phyloP scores from a whole-genome alignment of 805 yeast genomes.

The Jamesozyma lodderae region DNA sequence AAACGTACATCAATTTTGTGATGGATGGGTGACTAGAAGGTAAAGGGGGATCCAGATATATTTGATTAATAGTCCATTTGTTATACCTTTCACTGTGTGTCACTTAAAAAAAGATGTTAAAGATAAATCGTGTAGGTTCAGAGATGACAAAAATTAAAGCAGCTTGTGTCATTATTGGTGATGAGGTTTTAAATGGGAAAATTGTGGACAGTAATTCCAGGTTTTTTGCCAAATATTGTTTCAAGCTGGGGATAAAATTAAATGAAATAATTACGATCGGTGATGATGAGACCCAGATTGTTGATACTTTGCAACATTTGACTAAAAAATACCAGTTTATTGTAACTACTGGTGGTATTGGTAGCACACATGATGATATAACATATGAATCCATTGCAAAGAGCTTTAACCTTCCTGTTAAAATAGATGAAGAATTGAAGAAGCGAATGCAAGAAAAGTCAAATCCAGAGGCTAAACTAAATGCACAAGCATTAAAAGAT shows the following conservation, averaged over 20 bases:
- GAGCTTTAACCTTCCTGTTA: conserved; percentile 45
- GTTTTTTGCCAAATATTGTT: conserved; percentile 63
- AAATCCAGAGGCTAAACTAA: conserved; percentile 29
- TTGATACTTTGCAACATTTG: conserved; percentile 39
- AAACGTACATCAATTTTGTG: no score
- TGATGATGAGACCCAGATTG: conserved; percentile 62
- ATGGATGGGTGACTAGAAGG: no score
- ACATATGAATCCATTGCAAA: conserved; percentile 70
- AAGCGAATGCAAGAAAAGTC: conserved; percentile 48
- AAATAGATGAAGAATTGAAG: conserved; percentile 49
- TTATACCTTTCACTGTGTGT: no score
- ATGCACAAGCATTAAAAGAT: conserved; percentile 43
- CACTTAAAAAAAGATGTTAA: no score
- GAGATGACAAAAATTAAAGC: conserved; percentile 25
- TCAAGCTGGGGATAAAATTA: conserved; percentile 55
- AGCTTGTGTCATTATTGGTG: conserved; percentile 53
- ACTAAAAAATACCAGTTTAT: conserved; percentile 51
- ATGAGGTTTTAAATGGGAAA: conserved; percentile 81
- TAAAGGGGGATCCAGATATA: no score
- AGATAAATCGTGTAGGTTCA: no score
- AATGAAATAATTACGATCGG: conserved; percentile 65
- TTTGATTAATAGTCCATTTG: no score
- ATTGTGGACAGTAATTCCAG: conserved; percentile 71
- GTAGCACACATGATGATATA: conserved; percentile 87
- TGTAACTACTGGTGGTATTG: conserved; percentile 60